Evolutionary conservation across 768 basidiomycete species (phyloP), one percentile per base, ranked within the genome.

Genomic region (Tylopilus intermedius): DNA sequence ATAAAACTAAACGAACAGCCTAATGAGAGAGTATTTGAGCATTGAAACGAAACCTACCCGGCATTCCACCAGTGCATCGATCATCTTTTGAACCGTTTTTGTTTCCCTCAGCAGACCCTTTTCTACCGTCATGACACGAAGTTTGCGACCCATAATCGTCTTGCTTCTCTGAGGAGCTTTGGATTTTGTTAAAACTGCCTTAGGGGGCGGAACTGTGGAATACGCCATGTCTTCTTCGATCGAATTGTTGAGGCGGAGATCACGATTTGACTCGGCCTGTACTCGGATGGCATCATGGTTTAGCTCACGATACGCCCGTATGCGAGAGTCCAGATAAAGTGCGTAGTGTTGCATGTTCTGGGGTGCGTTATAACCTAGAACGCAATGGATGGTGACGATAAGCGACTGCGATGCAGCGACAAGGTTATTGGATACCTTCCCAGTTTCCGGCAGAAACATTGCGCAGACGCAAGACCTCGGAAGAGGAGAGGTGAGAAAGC

Each of bases 81-180:
- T 85, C 83, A 93, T 86, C 61, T 76, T 78, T 71, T 98, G 94
- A 1, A 98, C 92, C 26, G 83, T 80, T 69, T 84, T 89, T 2
- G 93, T 95, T 71, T 99, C 96, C 55, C 94, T 79, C 45, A 99
- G 70, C 41, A 98, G 70, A 3, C 96, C 96, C 68, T 97, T 97
- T 69, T 99, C 96, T 22, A 98, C 95, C 0, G 90, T 87, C 83
- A 99, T 86, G 27, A 85, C 78, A 54, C 94, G 77, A 59, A 99
- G 71, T 63, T 96, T 94, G 59, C 92, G 74, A 15, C 91, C 90
- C 64, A 80, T 77, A 15, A 90, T 78, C 0, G 88, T 91, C 70
- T 88, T 90, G 68, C 85, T 88, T 58, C 88, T 74, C 47, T 74
- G 69, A 22, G 77, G 75, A 10, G 68, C 67, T 30, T 73, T 68